Conservation (phyloP, 2,329 filamentous ascomycete genomes). For the Dothidotthia symphoricarpi region DNA sequence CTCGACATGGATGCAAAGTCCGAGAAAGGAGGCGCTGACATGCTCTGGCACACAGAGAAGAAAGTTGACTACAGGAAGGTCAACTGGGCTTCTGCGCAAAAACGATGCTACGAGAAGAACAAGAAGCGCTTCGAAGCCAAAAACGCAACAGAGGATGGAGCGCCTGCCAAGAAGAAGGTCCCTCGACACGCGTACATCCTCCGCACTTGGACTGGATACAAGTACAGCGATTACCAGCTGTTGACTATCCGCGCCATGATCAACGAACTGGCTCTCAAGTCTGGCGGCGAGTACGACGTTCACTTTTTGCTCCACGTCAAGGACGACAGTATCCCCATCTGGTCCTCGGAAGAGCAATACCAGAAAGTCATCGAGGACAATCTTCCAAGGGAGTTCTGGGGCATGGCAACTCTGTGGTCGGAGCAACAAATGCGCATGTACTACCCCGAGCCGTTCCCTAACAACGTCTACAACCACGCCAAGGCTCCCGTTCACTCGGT, state of each 20-base stretch:
- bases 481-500: slow-evolving; percentile 76
- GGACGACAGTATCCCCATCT: slow-evolving; percentile 71
- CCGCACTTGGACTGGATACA: slow-evolving; percentile 78
- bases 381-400: slow-evolving; percentile 80
- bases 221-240: slow-evolving; percentile 75
- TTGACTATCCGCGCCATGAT: slow-evolving; percentile 81
- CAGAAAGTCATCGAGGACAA: slow-evolving; percentile 64
- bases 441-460: slow-evolving; percentile 83
- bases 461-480: slow-evolving; percentile 65
- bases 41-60: slow-evolving; percentile 51
- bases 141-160: slow-evolving; percentile 31
- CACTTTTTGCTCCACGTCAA: slow-evolving; percentile 84
- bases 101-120: slow-evolving; percentile 52
- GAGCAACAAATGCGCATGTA: slow-evolving; percentile 88
- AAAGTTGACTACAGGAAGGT: slow-evolving; percentile 50
- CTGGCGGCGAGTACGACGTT: slow-evolving; percentile 82
- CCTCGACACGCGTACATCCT: slow-evolving; percentile 78
- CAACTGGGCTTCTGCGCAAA: slow-evolving; percentile 51
- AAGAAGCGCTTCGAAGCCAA: slow-evolving; percentile 45
- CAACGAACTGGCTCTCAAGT: slow-evolving; percentile 74
- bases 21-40: slow-evolving; percentile 46
- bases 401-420: slow-evolving; percentile 88
- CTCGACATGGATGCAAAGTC: slow-evolving; percentile 50
- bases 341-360: slow-evolving; percentile 71
- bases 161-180: slow-evolving; percentile 42